phyloP scores from a whole-genome alignment of 1,284 basidiomycete species.

The Melampsora larici-populina region DNA sequence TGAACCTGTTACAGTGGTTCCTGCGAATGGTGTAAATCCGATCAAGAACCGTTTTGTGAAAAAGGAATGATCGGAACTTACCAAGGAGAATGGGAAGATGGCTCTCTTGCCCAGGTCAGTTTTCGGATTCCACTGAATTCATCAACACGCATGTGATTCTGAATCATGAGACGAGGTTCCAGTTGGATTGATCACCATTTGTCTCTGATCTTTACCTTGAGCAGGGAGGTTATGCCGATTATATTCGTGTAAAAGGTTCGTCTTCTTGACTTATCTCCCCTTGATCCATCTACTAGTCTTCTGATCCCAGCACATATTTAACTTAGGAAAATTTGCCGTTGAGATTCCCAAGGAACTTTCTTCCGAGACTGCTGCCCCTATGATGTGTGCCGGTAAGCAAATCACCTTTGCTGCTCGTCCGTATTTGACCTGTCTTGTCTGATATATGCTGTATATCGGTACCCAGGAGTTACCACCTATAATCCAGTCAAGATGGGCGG shows the following conservation, averaged over 20 bases:
- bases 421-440: background rate
- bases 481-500: constrained; percentile 37
- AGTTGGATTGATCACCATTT: no score
- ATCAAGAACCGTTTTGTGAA: constrained; percentile 12
- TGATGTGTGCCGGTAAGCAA: constrained; percentile 42
- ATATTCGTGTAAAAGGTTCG: constrained; percentile 37
- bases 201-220: background rate
- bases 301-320: background rate
- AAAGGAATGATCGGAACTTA: constrained; percentile 36
- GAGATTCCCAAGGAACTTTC: constrained; percentile 35
- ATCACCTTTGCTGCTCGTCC: background rate
- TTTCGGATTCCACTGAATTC: background rate
- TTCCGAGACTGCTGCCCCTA: constrained; percentile 41
- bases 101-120: constrained; percentile 21
- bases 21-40: constrained; percentile 22
- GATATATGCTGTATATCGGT: background rate
- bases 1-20: constrained; percentile 14
- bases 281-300: background rate
- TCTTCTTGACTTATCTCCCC: background rate
- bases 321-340: constrained; percentile 38
- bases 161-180: background rate
- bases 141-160: background rate
- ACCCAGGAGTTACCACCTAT: constrained; percentile 25
- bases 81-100: constrained; percentile 33
- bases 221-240: constrained; percentile 39